A percentile compares a stretch with the other conserved stretches of the same genome.
phyloP scores from a whole-genome alignment of 441 rosid species.

The Viola pubescens region DNA sequence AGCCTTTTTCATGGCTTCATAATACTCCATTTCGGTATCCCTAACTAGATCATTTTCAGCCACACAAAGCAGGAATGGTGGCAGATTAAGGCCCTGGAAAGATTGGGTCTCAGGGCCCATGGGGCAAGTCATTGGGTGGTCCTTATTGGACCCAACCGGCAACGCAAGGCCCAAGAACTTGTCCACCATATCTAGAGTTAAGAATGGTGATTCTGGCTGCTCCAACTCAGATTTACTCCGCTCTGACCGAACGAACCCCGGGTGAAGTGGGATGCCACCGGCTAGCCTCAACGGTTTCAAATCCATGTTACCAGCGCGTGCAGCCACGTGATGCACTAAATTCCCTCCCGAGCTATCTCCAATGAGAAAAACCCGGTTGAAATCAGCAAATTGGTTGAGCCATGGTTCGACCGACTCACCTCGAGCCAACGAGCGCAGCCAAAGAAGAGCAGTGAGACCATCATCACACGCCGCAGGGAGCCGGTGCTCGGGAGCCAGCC shows the following conservation, averaged over 20 bases:
- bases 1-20: slow-evolving; percentile 43
- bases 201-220: slow-evolving; percentile 42
- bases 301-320: slow-evolving; percentile 33
- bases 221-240: slow-evolving; percentile 57
- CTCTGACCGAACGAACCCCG: slow-evolving; percentile 45
- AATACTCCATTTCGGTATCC: slow-evolving; percentile 57
- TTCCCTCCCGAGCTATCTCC: slow-evolving; percentile 75
- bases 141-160: slow-evolving; percentile 38
- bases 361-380: slow-evolving; percentile 41
- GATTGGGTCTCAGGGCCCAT: slow-evolving; percentile 39
- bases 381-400: slow-evolving; percentile 33
- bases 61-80: slow-evolving; percentile 40
- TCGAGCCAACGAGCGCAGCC: slow-evolving; percentile 38
- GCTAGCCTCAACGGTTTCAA: slow-evolving; percentile 32
- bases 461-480: slow-evolving; percentile 54
- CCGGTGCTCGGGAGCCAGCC: slow-evolving; percentile 50
- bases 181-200: slow-evolving; percentile 51
- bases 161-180: slow-evolving; percentile 38
- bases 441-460: slow-evolving; percentile 38
- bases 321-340: slow-evolving; percentile 42
- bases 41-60: slow-evolving; percentile 44
- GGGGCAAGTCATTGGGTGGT: slow-evolving; percentile 52
- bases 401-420: slow-evolving; percentile 30
- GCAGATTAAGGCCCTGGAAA: slow-evolving; percentile 30
- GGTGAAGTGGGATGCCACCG: slow-evolving; percentile 52